These are phyloP conservation scores for Gillenia trifoliata DNA, from an alignment of 306 rosid genomes.

Conservation along the genomic window DNA sequence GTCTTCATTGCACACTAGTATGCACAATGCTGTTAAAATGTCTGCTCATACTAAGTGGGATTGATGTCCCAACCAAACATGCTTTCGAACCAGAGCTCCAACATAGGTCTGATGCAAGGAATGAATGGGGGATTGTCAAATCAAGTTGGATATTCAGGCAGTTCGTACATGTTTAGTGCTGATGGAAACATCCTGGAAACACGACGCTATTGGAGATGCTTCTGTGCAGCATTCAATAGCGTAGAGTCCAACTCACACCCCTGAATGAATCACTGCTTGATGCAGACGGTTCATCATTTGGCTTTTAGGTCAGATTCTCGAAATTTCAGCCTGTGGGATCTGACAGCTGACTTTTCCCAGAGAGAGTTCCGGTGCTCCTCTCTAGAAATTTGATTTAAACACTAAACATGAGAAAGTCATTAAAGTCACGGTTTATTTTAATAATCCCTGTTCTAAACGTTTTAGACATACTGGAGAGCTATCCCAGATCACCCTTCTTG, in stretches of 20 bases:
- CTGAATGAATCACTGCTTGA: slow-evolving; percentile 52
- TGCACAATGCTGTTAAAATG: slow-evolving; percentile 59
- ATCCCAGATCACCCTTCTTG: slow-evolving; percentile 66
- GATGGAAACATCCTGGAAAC: slow-evolving; percentile 57
- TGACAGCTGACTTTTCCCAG: slow-evolving; percentile 79
- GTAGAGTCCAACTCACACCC: slow-evolving; percentile 59
- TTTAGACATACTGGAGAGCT: slow-evolving; percentile 83
- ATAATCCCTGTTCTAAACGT: slow-evolving; percentile 15
- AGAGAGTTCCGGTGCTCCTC: slow-evolving; percentile 65
- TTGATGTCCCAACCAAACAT: slow-evolving; percentile 51
- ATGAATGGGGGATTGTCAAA: slow-evolving; percentile 70
- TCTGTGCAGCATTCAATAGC: slow-evolving; percentile 50
- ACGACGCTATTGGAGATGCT: slow-evolving; percentile 59
- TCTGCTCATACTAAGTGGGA: slow-evolving; percentile 51
- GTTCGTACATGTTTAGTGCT: slow-evolving; percentile 57
- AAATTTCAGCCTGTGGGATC: slow-evolving; percentile 79
- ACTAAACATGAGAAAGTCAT: background rate
- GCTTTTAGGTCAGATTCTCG: slow-evolving; percentile 76
- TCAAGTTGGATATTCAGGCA: slow-evolving; percentile 65
- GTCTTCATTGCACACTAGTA: slow-evolving; percentile 49
- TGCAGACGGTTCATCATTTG: slow-evolving; percentile 55
- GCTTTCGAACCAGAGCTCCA: slow-evolving; percentile 48
- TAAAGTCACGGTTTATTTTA: background rate
- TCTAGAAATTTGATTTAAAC: background rate
- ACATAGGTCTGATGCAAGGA: slow-evolving; percentile 67